Conservation (phyloP, 2,329 filamentous ascomycete species). For the Hymenoscyphus albidus region DNA sequence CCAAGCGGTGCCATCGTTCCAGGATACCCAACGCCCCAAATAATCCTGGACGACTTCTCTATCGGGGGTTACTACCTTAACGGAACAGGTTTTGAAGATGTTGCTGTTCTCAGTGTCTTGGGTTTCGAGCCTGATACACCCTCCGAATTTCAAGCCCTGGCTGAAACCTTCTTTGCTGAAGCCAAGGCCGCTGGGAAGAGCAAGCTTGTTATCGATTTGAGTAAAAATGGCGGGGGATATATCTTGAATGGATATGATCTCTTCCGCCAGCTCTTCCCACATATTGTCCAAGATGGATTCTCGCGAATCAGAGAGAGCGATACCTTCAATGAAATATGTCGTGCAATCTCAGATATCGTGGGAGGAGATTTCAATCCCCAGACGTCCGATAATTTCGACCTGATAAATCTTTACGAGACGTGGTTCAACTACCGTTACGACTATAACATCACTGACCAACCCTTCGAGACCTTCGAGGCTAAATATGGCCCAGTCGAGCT, state of each 20-base stretch:
- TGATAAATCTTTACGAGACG: slow-evolving; percentile 23
- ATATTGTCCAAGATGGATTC: slow-evolving; percentile 28
- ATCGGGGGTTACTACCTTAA: slow-evolving; percentile 33
- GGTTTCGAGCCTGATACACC: slow-evolving; percentile 25
- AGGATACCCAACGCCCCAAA: slow-evolving; percentile 29
- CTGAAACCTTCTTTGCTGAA: slow-evolving; percentile 42
- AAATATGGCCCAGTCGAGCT: slow-evolving; percentile 15
- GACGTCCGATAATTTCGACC: slow-evolving; percentile 20
- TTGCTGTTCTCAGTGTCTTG: slow-evolving; percentile 32
- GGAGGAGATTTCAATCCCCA: slow-evolving; percentile 27
- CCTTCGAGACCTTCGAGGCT: slow-evolving; percentile 15
- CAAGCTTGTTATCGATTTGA: slow-evolving; percentile 61
- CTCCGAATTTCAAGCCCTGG: slow-evolving; percentile 31
- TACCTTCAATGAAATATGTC: slow-evolving; percentile 20
- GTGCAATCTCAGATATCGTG: slow-evolving; percentile 23
- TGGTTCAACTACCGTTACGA: slow-evolving; percentile 31
- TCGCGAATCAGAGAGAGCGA: slow-evolving; percentile 29
- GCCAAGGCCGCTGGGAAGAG: slow-evolving; percentile 47
- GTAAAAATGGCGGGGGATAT: slow-evolving; percentile 56
- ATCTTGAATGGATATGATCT: slow-evolving; percentile 41
- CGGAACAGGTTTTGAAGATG: slow-evolving; percentile 30
- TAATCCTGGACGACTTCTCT: slow-evolving; percentile 27
- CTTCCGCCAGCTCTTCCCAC: slow-evolving; percentile 40
- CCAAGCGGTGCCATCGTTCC: slow-evolving; percentile 14
- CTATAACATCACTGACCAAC: slow-evolving; percentile 17